Evolutionary conservation across 148 eudicot species (phyloP).

Genomic region (Vaccinium macrocarpon): DNA sequence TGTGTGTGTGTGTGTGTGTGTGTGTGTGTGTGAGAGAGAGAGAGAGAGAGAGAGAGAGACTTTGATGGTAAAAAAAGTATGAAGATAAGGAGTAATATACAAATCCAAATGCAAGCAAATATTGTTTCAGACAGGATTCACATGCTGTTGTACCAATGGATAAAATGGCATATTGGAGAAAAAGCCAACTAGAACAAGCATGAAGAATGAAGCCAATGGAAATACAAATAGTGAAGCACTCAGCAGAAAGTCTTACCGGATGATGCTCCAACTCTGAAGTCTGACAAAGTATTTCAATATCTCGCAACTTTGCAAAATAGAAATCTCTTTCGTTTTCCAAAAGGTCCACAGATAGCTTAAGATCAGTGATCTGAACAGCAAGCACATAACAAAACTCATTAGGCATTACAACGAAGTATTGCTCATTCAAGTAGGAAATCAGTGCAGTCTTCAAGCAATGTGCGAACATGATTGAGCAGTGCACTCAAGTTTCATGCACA

Average conservation of each 20-base stretch:
- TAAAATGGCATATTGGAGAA: not conserved
- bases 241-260: slow-evolving; percentile 49
- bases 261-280: slow-evolving; percentile 49
- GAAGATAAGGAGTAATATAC: not conserved
- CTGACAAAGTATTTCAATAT: slow-evolving; percentile 86
- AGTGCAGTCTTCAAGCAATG: not conserved
- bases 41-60: not conserved
- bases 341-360: slow-evolving; percentile 70
- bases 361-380: slow-evolving; percentile 56
- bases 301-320: slow-evolving; percentile 79
- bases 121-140: not conserved
- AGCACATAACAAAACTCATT: slow-evolving; percentile 2
- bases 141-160: not conserved
- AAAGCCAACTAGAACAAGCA: not conserved
- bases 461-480: not conserved
- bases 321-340: slow-evolving; percentile 90
- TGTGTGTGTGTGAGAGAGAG: not conserved
- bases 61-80: not conserved
- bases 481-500: not conserved
- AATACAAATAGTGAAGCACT: not conserved
- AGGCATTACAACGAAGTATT: not conserved
- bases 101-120: not conserved
- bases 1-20: not conserved
- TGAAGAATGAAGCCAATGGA: not conserved
- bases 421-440: not conserved